Evolutionary conservation across 805 yeast genomes (phyloP).

Genomic region (Sungouiozyma intestinalis): DNA sequence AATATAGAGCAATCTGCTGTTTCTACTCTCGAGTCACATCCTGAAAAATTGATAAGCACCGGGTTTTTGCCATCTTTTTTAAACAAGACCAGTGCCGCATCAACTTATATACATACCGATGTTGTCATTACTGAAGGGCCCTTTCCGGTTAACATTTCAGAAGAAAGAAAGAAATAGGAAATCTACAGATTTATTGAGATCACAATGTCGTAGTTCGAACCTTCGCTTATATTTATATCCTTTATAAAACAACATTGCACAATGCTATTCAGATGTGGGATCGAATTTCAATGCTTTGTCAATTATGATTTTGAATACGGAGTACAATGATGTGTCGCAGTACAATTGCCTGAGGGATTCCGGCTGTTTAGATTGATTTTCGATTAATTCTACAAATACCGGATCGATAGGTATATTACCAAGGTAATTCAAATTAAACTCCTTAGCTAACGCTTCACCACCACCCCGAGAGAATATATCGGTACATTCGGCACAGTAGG

Average conservation of each 20-base stretch:
- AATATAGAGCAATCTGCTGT: background rate
- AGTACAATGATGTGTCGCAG: conserved; percentile 22
- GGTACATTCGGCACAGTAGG: conserved; percentile 85
- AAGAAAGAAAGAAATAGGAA: too few species aligned
- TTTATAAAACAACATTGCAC: background rate
- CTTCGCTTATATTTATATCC: background rate
- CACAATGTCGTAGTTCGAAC: background rate
- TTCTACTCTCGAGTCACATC: background rate
- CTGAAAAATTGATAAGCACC: background rate
- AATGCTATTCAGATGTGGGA: background rate
- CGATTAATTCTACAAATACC: conserved; percentile 78
- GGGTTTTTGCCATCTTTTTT: background rate
- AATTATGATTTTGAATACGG: conserved; percentile 39
- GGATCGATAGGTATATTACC: conserved; percentile 95
- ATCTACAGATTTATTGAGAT: too few species aligned
- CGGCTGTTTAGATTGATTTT: conserved; percentile 33
- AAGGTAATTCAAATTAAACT: conserved; percentile 52
- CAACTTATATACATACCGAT: background rate
- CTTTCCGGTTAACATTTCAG: background rate
- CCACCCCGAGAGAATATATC: conserved; percentile 92
- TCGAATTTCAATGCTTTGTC: conserved; percentile 23
- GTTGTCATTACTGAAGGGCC: background rate
- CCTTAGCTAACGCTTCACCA: conserved; percentile 60
- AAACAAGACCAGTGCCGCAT: background rate
- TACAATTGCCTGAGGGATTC: conserved; percentile 31